These are phyloP conservation scores for Schizosaccharomyces versatilis DNA, from an alignment of 1,139 yeast genomes.

Conservation along the genomic window DNA sequence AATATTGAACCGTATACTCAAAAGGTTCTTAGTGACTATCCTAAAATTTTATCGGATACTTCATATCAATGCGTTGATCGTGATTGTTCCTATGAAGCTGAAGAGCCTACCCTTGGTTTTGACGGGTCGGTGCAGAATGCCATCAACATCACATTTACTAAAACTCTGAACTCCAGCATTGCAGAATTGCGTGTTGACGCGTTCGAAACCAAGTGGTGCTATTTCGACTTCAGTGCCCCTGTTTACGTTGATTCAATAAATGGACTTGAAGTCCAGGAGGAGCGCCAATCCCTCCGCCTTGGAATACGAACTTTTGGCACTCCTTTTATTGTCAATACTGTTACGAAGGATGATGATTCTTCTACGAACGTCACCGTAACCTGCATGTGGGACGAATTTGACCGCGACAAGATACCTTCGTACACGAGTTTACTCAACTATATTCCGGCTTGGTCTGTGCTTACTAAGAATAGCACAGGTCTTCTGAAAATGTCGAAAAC, in stretches of 20 bases:
- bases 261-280: neutral
- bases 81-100: slow-evolving; percentile 5
- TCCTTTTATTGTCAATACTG: neutral
- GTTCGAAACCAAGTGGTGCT: slow-evolving; percentile 5
- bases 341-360: slow-evolving; percentile 1
- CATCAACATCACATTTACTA: no score
- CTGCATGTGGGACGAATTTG: slow-evolving; percentile 9
- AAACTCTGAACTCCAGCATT: no score
- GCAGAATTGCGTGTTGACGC: slow-evolving; percentile 1
- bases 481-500: neutral
- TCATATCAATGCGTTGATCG: slow-evolving; percentile 3
- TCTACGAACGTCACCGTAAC: slow-evolving; percentile 5
- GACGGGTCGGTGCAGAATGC: neutral
- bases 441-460: slow-evolving; percentile 7
- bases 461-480: slow-evolving; percentile 8
- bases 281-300: slow-evolving; percentile 6
- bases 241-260: slow-evolving; percentile 6
- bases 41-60: slow-evolving; percentile 2
- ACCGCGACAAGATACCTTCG: slow-evolving; percentile 7
- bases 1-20: slow-evolving; percentile 6
- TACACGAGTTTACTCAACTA: slow-evolving; percentile 6
- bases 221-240: slow-evolving; percentile 1
- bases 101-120: slow-evolving; percentile 2
- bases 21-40: slow-evolving; percentile 1
- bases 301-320: slow-evolving; percentile 3